These are phyloP conservation scores for Phylloporus arenicola DNA, from an alignment of 768 basidiomycete species.

Conservation along the genomic window DNA sequence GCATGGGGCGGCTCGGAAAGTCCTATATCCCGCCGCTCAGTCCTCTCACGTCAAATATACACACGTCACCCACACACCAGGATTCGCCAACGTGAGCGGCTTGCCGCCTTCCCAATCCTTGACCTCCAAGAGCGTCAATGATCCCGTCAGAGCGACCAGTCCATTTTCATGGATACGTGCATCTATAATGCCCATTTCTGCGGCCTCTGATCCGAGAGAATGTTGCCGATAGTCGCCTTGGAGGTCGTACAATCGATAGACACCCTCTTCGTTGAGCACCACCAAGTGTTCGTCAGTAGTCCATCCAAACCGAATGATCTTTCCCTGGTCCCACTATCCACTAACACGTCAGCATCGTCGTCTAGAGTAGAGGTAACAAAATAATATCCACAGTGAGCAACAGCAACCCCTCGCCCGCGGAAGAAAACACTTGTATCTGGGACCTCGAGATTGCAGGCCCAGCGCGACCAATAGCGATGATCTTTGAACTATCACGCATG, in stretches of 20 bases:
- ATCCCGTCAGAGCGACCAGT: slow-evolving; percentile 77
- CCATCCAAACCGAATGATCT: slow-evolving; percentile 80
- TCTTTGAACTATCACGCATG: slow-evolving; percentile 78
- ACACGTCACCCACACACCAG: slow-evolving; percentile 50
- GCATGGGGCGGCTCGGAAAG: slow-evolving; percentile 74
- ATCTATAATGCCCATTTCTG: slow-evolving; percentile 78
- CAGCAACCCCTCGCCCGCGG: slow-evolving; percentile 69
- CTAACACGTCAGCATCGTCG: slow-evolving; percentile 10
- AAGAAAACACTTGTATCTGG: slow-evolving; percentile 84
- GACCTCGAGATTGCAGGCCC: slow-evolving; percentile 59
- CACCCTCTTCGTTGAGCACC: slow-evolving; percentile 87
- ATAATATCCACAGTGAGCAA: slow-evolving; percentile 65
- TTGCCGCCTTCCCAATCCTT: slow-evolving; percentile 83
- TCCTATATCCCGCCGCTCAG: slow-evolving; percentile 36
- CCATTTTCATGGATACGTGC: slow-evolving; percentile 85
- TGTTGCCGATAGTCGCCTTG: slow-evolving; percentile 82
- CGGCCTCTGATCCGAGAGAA: slow-evolving; percentile 77
- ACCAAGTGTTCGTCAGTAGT: slow-evolving; percentile 75
- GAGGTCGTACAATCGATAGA: slow-evolving; percentile 84
- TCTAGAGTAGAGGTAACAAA: not conserved
- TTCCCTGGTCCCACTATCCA: slow-evolving; percentile 83
- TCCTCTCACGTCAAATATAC: not conserved
- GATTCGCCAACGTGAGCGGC: slow-evolving; percentile 65
- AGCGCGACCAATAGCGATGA: slow-evolving; percentile 63
- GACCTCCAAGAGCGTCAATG: slow-evolving; percentile 74